Evolutionary conservation across 2,329 filamentous ascomycete genomes (phyloP), one percentile per base, ranked within the genome.

Genomic region (Aspergillus pseudotamarii): DNA sequence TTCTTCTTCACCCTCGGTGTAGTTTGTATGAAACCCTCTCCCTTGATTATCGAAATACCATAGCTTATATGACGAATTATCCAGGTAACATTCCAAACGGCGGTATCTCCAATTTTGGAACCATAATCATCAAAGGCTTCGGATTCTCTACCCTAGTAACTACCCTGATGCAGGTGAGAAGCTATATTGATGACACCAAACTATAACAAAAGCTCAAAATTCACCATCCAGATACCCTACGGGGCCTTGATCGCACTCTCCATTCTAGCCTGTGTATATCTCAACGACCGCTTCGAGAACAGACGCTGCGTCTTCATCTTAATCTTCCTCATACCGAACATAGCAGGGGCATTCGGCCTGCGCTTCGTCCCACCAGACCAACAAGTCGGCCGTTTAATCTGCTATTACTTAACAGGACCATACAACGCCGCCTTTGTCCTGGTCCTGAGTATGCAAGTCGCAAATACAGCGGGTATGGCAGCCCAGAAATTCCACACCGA

Each of bases 21-120:
- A 14, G 80, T 86, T 36, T 77, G 76, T 76, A 68, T 23, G 73
- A 65, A 55, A 36, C 19, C 6, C 46, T 12, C 19, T 45, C 19
- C 16, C 10, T 59, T 30, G n/a, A 34, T n/a, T 48, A 50, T 43
- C 38, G 43, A 21, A 21, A 21, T 41, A 8, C 32, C 23, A 6
- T 36, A 45, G 1, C 45, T 48, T 30, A 54, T 53, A 16, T 23
- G 8, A 23, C 14, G 0, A 1, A 6, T 30, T 34, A 2, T 32
- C n/a, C 36, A 63, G 78, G 78, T 62, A 87, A 86, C 64, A 75
- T 81, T 11, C 79, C 79, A 12, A 89, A 88, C 60, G 86, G 85
- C 4, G 86, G 86, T 16, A 85, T 88, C 56, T 81, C 80, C 0
- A 88, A 86, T 61, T 88, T 88, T 66, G 84, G 84, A 57, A 87